Evolutionary conservation across 1,284 basidiomycete species (phyloP).

Genomic region (Trichosporon ovoides): DNA sequence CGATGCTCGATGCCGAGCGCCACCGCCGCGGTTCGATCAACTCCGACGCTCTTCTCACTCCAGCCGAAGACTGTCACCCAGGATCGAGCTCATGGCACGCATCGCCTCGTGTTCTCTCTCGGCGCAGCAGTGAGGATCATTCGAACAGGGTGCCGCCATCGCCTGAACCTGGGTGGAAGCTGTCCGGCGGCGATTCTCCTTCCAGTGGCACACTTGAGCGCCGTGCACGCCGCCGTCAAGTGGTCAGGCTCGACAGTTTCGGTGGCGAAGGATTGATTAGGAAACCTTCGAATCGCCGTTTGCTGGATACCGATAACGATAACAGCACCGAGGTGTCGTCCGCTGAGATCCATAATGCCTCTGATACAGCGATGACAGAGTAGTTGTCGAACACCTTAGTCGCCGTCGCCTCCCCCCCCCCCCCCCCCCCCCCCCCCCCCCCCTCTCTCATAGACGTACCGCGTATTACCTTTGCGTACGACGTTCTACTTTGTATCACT

Average conservation of each 20-base stretch:
- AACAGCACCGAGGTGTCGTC: background rate
- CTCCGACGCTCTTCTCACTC: background rate
- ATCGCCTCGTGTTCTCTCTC: background rate
- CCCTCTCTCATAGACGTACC: background rate
- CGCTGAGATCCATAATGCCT: background rate
- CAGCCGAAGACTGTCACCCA: background rate
- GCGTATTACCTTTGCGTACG: background rate
- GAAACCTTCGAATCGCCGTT: background rate
- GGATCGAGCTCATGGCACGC: background rate
- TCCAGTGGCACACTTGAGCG: background rate
- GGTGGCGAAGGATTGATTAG: background rate
- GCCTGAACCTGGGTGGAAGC: background rate
- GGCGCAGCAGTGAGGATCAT: background rate
- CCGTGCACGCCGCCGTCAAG: background rate
- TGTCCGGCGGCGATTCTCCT: background rate
- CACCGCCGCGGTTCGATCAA: background rate
- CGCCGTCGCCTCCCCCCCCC: background rate
- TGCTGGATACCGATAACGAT: background rate
- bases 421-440: no score
- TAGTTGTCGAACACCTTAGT: background rate
- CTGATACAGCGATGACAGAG: background rate
- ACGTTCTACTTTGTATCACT: background rate
- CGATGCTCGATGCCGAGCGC: background rate
- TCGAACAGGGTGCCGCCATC: background rate
- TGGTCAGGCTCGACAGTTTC: background rate